These are phyloP conservation scores for Bryum argenteum DNA, from an alignment of 225 moss, liverwort and hornwort genomes.

Conservation along the genomic window DNA sequence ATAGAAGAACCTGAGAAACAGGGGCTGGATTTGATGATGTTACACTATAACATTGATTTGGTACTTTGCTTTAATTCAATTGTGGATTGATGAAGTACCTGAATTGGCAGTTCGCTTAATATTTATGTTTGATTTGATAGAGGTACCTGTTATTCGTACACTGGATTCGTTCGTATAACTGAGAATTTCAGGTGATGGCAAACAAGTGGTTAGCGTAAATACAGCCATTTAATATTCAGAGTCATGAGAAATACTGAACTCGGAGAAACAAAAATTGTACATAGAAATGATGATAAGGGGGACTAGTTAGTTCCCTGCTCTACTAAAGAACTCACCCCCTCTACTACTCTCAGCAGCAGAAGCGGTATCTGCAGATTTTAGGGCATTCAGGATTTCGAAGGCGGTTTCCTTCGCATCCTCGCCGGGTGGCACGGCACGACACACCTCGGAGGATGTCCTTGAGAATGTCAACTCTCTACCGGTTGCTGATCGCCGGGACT, in stretches of 20 bases:
- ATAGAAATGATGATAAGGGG: conserved; percentile 46
- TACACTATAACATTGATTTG: background rate
- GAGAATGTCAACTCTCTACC: conserved; percentile 58
- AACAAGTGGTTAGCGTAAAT: conserved; percentile 1
- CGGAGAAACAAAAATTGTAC: conserved; percentile 43
- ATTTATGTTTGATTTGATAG: background rate
- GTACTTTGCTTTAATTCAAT: background rate
- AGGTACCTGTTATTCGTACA: background rate
- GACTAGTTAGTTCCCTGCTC: conserved; percentile 33
- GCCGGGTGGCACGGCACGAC: conserved; percentile 39
- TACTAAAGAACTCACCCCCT: conserved; percentile 35
- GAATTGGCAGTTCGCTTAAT: background rate
- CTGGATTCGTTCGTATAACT: conserved; percentile 2
- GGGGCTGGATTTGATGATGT: no score
- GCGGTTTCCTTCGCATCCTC: conserved; percentile 47
- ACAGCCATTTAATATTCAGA: background rate
- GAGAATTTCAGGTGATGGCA: background rate
- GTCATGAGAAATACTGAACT: conserved; percentile 17
- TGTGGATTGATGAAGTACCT: background rate
- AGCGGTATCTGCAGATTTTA: conserved; percentile 33
- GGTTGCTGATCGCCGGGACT: conserved; percentile 59
- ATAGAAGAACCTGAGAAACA: background rate
- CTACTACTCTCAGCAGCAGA: conserved; percentile 33
- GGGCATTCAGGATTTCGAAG: conserved; percentile 43
- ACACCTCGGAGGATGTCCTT: conserved; percentile 60